Evolutionary conservation across 345 rosid species (phyloP).

Genomic region (Eucalyptus sp.): DNA sequence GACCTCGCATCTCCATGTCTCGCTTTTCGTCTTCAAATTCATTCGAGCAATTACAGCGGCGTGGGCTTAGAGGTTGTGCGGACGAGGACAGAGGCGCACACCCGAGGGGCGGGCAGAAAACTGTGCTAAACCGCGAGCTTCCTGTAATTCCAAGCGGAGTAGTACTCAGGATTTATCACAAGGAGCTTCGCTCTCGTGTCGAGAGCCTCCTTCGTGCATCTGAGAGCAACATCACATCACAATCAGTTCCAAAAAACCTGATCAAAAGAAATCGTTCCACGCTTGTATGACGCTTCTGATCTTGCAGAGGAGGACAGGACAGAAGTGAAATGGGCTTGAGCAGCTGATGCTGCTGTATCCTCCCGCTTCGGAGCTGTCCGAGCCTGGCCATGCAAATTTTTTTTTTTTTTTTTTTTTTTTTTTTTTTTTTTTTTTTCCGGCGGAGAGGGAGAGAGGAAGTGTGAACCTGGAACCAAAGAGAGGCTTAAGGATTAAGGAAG

Average conservation of each 20-base stretch:
- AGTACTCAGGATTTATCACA: not conserved
- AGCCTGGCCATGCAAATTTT: no score
- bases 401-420: no score
- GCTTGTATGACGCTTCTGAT: no score
- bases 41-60: not conserved
- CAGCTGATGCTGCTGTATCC: no score
- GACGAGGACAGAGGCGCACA: no score
- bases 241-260: rapidly evolving
- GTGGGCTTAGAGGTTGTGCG: not conserved
- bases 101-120: not conserved
- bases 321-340: not conserved
- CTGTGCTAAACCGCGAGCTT: not conserved
- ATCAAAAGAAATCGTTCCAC: no score
- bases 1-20: not conserved
- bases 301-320: not conserved
- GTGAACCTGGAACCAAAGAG: no score
- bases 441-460: no score
- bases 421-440: no score
- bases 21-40: not conserved
- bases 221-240: not conserved
- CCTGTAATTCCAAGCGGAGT: not conserved
- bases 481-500: no score
- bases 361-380: no score
- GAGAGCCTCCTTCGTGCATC: not conserved
- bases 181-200: not conserved